Base-by-base conservation (phyloP, 495 filamentous ascomycete species). In the Penicillium pulvis region DNA sequence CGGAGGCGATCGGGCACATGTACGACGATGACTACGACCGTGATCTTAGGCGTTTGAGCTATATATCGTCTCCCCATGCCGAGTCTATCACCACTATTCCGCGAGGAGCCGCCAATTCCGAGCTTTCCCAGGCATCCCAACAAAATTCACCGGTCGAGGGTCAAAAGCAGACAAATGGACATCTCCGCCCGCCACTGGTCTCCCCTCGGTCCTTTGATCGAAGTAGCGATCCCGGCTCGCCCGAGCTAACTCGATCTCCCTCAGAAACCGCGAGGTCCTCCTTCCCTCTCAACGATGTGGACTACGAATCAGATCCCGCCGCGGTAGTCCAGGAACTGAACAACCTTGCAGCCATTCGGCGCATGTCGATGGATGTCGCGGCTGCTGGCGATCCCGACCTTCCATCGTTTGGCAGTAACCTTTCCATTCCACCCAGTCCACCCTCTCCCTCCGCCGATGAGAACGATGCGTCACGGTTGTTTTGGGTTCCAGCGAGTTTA, bases 331-430 rank as follows among this genome's bases (percentile, higher is more conserved):
- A 98, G 69, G 94, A 99, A 76, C 76, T 98, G 46, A 96, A 88
- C 73, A 99, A 98, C 68, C 75, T 99, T 51, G 93, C 97, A 66
- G 94, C 95, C 12, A 84, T 99, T 57, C 87, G 94, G 59, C 88
- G 94, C 56, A 93, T 99, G 90, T 98, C 94, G 16, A 98, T 99
- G 95, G 93, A 97, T 73, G 94, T 96, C 14, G 89, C 90, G 53
- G 90, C 88, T 42, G 85, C 88, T n/a, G 86, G 84, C 54, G 94
- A 99, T 70, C 94, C 94, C 5, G 94, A 99, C 71, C 79, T 99
- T 53, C 91, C 95, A 33, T 87, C 88, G 12, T 97, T 94, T 74
- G 85, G 84, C 55, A 78, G 82, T 31, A 78, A 72, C 41, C 75
- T 84, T 49, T 66, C 76, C 26, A 84, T 91, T 63, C 88, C 92